These are phyloP conservation scores for Ampelocalamus luodianensis DNA, from an alignment of 176 grass and related monocot species.

Conservation along the genomic window DNA sequence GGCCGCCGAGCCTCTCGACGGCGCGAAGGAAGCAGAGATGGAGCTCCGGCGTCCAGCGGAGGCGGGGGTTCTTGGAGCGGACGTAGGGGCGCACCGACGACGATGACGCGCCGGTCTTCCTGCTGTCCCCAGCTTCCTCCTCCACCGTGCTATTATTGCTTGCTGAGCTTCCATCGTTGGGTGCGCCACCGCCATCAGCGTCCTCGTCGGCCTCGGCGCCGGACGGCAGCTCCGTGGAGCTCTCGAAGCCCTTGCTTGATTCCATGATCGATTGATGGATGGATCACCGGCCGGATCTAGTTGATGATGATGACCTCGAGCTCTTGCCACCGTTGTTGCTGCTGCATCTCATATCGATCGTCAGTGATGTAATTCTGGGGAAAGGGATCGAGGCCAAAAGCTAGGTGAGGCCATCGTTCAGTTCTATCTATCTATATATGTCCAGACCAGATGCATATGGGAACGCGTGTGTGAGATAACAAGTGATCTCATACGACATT, in stretches of 20 bases:
- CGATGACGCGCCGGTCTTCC: background rate
- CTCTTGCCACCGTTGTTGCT: background rate
- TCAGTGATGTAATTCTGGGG: background rate
- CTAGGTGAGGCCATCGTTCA: slow-evolving; percentile 43
- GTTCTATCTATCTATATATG: slow-evolving; percentile 41
- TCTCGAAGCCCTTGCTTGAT: background rate
- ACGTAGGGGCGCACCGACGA: slow-evolving; percentile 59
- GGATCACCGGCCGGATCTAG: background rate
- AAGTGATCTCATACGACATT: slow-evolving; percentile 34
- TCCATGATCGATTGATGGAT: slow-evolving; percentile 2
- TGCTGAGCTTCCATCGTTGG: slow-evolving; percentile 47
- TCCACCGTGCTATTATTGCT: slow-evolving; percentile 68
- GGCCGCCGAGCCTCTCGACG: slow-evolving; percentile 71
- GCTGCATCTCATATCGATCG: background rate
- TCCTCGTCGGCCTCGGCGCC: background rate
- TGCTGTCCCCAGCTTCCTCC: slow-evolving; percentile 38
- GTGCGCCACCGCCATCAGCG: background rate
- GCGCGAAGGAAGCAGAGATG: slow-evolving; percentile 68
- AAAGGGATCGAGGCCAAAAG: slow-evolving; percentile 30
- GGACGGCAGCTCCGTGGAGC: background rate
- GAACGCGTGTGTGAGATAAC: slow-evolving; percentile 14
- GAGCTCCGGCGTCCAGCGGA: slow-evolving; percentile 80
- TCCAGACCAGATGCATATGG: background rate
- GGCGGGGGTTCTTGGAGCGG: slow-evolving; percentile 75
- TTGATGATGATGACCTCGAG: slow-evolving; percentile 20